Evolutionary conservation across 805 yeast species (phyloP), one percentile per base, ranked within the genome.

Genomic region (Brettanomyces nanus): DNA sequence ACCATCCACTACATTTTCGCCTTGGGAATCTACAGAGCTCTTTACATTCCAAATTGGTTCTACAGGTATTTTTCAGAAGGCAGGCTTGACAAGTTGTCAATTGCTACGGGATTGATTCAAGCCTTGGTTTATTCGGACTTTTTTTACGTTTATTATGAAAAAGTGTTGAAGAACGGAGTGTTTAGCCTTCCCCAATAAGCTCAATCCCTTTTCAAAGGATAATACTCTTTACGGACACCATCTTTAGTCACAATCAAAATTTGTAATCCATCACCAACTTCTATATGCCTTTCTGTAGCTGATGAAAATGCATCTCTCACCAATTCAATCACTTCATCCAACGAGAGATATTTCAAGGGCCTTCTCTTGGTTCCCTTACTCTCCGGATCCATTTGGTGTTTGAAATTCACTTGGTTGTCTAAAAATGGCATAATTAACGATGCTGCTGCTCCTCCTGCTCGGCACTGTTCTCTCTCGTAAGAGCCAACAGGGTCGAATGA

Each of bases 371-470:
- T 73, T 17, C 92, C 94, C 42, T 84, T 68, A 9, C 84, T 67
- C 4, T 68, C 80, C 18, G 97, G 95, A 48, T 75, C 89, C 58
- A 70, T 75, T 62, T 92, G 98, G 66, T 92, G 92, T 59, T 89
- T 89, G 65, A 86, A 84, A 59, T 87, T 85, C 45, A 92, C 98
- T 68, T 92, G 98, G 61, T 89, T 90, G 62, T 92, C 98, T 55
- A 92, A 75, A 61, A 92, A 92, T 4, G 98, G 98, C 94, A 89
- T 87, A 48, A 92, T 87, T 63, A 92, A 73, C 45, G 87, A 76
- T 1, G 97, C 92, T 21, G 97, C 97, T 11, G 97, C 92, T 31
- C 98, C 98, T 46, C 95, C 97, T 2, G 97, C 97, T 55, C 97
- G 77, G 63, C 96, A 86, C 58, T 89, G 95, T 60, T 89, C 97